Base-by-base conservation (phyloP, 176 grass and related monocot species). In the Thalia dealbata region DNA sequence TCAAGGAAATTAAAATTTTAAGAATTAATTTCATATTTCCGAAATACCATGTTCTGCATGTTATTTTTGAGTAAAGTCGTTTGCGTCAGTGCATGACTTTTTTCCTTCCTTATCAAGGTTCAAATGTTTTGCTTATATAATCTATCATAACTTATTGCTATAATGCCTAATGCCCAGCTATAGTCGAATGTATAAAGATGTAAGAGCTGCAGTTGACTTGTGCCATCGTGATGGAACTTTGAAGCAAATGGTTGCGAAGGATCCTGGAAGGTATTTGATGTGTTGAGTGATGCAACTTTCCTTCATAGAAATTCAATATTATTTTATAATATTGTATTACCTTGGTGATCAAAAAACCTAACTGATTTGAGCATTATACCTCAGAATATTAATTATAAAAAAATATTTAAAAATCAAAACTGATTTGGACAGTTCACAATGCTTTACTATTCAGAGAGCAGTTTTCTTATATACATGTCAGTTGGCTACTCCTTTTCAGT, bases 141-240 rank as follows among this genome's bases (percentile, higher is more conserved):
- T 14, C 13, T 42, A 0, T 58, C 64, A 52, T 68, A 25, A 52
- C 41, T 22, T 24, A 0, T 88, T 76, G 43, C 86, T 58, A 50
- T 71, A 27, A 44, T 78, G 32, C 62, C n/a, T n/a, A n/a, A n/a
- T n/a, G n/a, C n/a, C n/a, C 87, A 97, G 95, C 46, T 97, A 97
- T 77, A 73, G 75, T 10, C 78, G 68, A 75, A 93, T 97, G 85
- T 97, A 92, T 74, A 91, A 70, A 88, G 95, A 97, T 66, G 95
- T 97, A 76, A 90, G 95, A 69, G 88, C 83, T 86, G 95, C 95
- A 3, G 90, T 97, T 84, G 95, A 97, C 67, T 79, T 93, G 62
- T 97, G 95, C 63, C 95, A 97, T 82, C 85, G 87, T 64, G 95
- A 97, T 81, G 95, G 95, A 73, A 97, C 95, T 76, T 88, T 97